These are phyloP conservation scores for Plantago elongata DNA, from an alignment of 257 asterid genomes.

Conservation along the genomic window DNA sequence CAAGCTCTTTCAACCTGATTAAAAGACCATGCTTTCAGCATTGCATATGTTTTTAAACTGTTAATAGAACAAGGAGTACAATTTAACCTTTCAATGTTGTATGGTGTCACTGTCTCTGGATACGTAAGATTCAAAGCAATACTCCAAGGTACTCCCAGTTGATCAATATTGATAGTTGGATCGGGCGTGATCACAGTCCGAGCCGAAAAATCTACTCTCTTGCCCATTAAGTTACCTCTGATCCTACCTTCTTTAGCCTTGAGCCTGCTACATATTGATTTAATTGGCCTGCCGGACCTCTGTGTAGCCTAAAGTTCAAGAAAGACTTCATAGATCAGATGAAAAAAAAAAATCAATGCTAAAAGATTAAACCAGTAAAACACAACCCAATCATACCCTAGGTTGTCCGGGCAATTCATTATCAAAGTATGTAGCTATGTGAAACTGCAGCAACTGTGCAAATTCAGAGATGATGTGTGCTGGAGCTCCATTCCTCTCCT, in stretches of 20 bases:
- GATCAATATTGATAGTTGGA: constrained; percentile 93
- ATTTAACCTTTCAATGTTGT: constrained; percentile 87
- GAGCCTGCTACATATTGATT: constrained; percentile 95
- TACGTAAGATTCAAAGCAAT: constrained; percentile 96
- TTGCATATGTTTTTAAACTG: constrained; percentile 15
- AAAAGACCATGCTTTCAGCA: constrained; percentile 16
- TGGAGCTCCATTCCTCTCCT: constrained; percentile 97
- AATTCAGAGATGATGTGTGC: constrained; percentile 98
- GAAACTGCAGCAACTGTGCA: constrained; percentile 95
- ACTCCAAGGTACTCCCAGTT: constrained; percentile 99
- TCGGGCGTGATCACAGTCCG: constrained; percentile 99
- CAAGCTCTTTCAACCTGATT: constrained; percentile 93
- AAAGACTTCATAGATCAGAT: neutral
- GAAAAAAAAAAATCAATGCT: neutral
- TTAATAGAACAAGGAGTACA: neutral
- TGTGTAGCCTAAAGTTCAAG: constrained; percentile 76
- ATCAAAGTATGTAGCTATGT: constrained; percentile 97
- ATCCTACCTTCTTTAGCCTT: constrained; percentile 99
- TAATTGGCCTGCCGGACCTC: constrained; percentile 95
- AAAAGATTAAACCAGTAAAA: neutral
- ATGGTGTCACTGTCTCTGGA: constrained; percentile 99
- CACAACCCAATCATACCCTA: constrained; percentile 50
- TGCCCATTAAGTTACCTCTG: constrained; percentile 98
- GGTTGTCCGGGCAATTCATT: constrained; percentile 99
- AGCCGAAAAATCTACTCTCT: constrained; percentile 97